Base-by-base conservation (phyloP, 2,329 filamentous ascomycete species). In the Nothopassalora personata region DNA sequence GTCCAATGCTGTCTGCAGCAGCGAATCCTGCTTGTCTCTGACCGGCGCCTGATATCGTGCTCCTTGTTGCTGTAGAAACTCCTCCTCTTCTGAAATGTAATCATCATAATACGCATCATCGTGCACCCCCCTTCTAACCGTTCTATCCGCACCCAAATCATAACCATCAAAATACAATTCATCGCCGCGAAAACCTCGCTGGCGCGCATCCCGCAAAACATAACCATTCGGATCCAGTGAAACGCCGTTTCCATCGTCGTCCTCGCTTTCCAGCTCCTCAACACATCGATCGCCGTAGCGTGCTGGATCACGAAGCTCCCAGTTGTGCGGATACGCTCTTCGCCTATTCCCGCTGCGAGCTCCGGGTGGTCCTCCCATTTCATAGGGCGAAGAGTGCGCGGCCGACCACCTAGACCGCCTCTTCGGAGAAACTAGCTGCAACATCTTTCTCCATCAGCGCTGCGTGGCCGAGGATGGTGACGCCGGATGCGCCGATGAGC, bases 331-430 rank as follows among this genome's bases (percentile, higher is more conserved):
- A 61, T 60, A 60, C 55, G 51, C 56, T 73, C 79, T 81, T 68
- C 80, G 77, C 72, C 79, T 84, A 81, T 83, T 85, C 82, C 71
- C 72, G 75, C 61, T 65, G 67, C 55, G 66, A 68, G 69, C 70
- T 89, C 90, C 89, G 84, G 90, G 89, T 94, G 91, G 91, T 97
- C 93, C 97, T 97, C 92, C 93, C 93, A 90, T 92, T 85, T 82
- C 87, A 90, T 92, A 70, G 71, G 72, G 91, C 91, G 88, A 87
- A 82, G 80, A 79, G 78, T 83, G 93, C 89, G 94, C 94, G 93
- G 93, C 91, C 93, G 94, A 97, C 92, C 92, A 95, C 84, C 87
- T 97, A 99, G 89, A 99, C 94, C 92, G 94, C 93, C 93, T 99
- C 94, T 92, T 95, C 94, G 84, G 93, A 97, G 97, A 99, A 99